A percentile compares a stretch with the other conserved stretches of the same genome.
Conservation (phyloP, 768 basidiomycete genomes). For the Rhodotorula taiwanensis region DNA sequence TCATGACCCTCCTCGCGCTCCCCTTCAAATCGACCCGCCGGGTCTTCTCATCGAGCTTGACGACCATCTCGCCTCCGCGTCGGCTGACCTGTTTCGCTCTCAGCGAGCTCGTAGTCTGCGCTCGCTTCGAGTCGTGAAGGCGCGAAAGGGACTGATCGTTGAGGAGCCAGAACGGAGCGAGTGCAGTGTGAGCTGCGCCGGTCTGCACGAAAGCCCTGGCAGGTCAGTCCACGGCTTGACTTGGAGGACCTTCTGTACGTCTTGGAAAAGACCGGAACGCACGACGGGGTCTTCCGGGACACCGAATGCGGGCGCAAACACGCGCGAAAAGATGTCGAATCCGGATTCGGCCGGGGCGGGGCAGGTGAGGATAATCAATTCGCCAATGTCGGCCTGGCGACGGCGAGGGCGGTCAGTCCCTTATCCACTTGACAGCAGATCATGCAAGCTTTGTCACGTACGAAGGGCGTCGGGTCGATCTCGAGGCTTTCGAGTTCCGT, state of each 20-base stretch:
- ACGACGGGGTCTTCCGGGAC: conserved; percentile 44
- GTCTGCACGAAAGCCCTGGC: conserved; percentile 9
- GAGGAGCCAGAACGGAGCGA: conserved; percentile 42
- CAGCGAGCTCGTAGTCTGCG: neutral
- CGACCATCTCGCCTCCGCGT: conserved; percentile 15
- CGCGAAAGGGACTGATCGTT: neutral
- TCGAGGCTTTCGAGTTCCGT: conserved; percentile 7
- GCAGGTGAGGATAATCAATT: conserved; percentile 36
- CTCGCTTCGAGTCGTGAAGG: neutral
- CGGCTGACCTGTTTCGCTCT: conserved; percentile 10
- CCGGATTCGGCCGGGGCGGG: conserved; percentile 13
- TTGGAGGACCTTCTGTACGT: too few species aligned
- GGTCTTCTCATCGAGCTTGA: neutral
- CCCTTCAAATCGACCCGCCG: conserved; percentile 13
- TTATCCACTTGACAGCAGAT: too few species aligned
- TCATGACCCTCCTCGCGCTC: conserved; percentile 14
- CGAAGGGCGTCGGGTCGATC: neutral
- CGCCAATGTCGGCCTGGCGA: neutral
- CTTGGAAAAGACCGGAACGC: neutral
- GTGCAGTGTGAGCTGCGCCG: conserved; percentile 42
- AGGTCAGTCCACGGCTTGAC: neutral
- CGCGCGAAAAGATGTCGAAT: conserved; percentile 42
- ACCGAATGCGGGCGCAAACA: conserved; percentile 41
- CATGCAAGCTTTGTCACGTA: too few species aligned
- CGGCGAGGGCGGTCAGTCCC: neutral